phyloP scores from a whole-genome alignment of 441 rosid species.

The Populus tomentosa region DNA sequence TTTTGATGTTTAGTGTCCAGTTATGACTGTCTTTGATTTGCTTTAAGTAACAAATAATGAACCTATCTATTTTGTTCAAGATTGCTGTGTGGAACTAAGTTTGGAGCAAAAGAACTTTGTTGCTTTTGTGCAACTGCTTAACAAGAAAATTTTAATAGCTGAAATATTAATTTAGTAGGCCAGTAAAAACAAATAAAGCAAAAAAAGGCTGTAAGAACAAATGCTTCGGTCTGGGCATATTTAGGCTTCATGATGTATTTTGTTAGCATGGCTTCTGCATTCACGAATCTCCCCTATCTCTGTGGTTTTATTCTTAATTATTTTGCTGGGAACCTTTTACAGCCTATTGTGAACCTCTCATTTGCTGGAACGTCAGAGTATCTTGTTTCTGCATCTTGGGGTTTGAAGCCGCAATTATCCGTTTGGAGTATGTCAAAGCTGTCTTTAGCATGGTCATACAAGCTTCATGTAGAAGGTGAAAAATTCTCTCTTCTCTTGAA shows the following conservation, averaged over 20 bases:
- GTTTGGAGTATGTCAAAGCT: slow-evolving; percentile 80
- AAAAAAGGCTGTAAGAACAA: background rate
- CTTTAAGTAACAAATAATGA: background rate
- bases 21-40: background rate
- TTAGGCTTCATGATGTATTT: background rate
- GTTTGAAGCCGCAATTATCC: slow-evolving; percentile 61
- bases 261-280: background rate
- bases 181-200: background rate
- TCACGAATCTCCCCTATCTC: background rate
- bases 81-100: background rate
- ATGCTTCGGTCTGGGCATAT: background rate
- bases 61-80: background rate
- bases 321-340: slow-evolving; percentile 25
- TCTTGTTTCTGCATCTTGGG: slow-evolving; percentile 72
- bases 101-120: background rate
- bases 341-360: slow-evolving; percentile 73
- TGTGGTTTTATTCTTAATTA: background rate
- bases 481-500: slow-evolving; percentile 1
- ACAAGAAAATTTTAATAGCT: background rate
- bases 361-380: slow-evolving; percentile 74
- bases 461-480: slow-evolving; percentile 77
- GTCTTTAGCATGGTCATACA: slow-evolving; percentile 75
- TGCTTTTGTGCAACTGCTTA: background rate
- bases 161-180: background rate
- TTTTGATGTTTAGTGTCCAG: background rate